Evolutionary conservation across 352 stramenopile genomes (phyloP).

Genomic region (Phytophthora constricta): DNA sequence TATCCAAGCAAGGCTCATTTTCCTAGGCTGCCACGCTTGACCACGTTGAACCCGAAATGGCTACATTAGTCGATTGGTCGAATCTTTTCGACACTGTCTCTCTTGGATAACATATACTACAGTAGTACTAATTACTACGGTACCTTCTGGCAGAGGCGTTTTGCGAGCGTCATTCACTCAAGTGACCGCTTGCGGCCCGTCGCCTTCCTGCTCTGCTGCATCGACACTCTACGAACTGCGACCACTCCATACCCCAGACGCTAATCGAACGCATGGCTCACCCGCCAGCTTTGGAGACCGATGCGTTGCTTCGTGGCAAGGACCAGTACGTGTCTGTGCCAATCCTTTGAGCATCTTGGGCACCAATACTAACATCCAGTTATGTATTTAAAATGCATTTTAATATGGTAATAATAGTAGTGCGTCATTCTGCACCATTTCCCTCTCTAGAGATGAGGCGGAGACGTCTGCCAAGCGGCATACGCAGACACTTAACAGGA

Average conservation of each 20-base stretch:
- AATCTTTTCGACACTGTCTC: slow-evolving; percentile 1
- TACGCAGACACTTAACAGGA: slow-evolving; percentile 9
- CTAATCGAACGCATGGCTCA: slow-evolving; percentile 21
- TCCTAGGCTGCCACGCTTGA: background rate
- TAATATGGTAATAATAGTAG: no score
- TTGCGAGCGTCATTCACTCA: background rate
- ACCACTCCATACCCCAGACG: background rate
- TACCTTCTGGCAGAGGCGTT: slow-evolving; percentile 17
- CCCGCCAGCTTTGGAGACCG: slow-evolving; percentile 31
- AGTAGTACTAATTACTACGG: no score
- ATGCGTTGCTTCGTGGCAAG: slow-evolving; percentile 31
- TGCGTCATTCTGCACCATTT: slow-evolving; percentile 68
- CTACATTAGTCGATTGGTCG: slow-evolving; percentile 13
- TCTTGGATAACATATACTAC: no score
- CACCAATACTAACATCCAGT: background rate
- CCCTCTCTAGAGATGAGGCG: slow-evolving; percentile 55
- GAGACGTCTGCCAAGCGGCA: slow-evolving; percentile 44
- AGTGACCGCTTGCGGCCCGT: background rate
- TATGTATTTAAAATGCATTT: no score
- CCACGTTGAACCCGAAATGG: slow-evolving; percentile 3
- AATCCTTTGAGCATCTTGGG: background rate
- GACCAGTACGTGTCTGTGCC: slow-evolving; percentile 42
- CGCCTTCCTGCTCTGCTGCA: background rate
- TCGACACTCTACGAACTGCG: background rate
- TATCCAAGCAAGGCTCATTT: background rate